Evolutionary conservation across 148 eudicot genomes (phyloP).

Genomic region (Cornus suecica): DNA sequence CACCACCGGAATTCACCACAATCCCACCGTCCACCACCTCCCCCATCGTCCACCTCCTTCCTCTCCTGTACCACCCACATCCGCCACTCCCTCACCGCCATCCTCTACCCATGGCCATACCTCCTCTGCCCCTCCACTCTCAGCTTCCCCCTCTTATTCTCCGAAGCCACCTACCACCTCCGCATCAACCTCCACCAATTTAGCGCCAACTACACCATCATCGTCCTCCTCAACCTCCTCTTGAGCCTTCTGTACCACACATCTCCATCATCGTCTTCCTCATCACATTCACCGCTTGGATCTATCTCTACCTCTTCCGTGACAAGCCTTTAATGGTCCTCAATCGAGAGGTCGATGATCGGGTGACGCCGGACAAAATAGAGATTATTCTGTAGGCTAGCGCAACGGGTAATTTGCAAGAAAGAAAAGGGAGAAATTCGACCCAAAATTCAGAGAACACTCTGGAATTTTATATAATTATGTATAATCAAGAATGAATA

Average conservation of each 20-base stretch:
- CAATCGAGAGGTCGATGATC: conserved; percentile 31
- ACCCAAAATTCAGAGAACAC: no score
- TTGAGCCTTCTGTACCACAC: conserved; percentile 36
- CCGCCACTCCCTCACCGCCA: conserved; percentile 13
- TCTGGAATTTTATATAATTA: no score
- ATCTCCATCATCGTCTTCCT: conserved; percentile 35
- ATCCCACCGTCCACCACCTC: not conserved
- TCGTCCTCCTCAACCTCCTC: conserved; percentile 25
- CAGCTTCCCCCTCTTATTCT: conserved; percentile 29
- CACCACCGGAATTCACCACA: not conserved
- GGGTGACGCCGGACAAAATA: no score
- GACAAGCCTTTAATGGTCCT: conserved; percentile 28
- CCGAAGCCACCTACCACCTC: conserved; percentile 34
- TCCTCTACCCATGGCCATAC: conserved; percentile 39
- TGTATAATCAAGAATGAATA: no score
- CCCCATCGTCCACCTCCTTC: not conserved
- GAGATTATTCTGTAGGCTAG: no score
- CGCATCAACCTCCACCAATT: conserved; percentile 34
- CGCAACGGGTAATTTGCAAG: no score
- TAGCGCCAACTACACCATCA: conserved; percentile 42
- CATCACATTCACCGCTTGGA: conserved; percentile 23
- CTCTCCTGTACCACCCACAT: not conserved
- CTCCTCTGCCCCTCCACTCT: conserved; percentile 27
- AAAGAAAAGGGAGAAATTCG: no score
- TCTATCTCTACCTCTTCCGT: conserved; percentile 28